Conservation (phyloP, 2,329 filamentous ascomycete species). For the Helminthosporium solani region DNA sequence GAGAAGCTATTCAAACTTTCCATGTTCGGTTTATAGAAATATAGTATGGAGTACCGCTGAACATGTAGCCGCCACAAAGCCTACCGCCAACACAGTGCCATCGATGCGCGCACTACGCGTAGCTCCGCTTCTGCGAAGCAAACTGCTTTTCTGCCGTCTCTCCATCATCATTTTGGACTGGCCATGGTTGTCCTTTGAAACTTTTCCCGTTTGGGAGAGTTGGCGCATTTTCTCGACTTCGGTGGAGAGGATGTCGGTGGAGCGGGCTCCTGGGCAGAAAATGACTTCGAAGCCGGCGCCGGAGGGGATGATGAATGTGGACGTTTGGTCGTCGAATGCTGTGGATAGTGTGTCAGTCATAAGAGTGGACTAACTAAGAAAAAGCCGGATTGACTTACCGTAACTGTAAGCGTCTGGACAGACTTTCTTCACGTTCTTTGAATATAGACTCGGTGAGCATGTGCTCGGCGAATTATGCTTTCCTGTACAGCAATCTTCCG, state of each 20-base stretch:
- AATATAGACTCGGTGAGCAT: slow-evolving; percentile 69
- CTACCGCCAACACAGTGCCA: slow-evolving; percentile 12
- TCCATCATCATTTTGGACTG: slow-evolving; percentile 24
- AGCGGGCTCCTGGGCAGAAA: slow-evolving; percentile 67
- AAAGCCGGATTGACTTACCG: slow-evolving; percentile 51
- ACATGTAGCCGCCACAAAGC: slow-evolving; percentile 8
- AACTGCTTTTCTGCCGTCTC: slow-evolving; percentile 15
- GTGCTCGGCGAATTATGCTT: slow-evolving; percentile 61
- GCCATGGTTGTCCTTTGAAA: slow-evolving; percentile 19
- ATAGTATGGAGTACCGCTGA: slow-evolving; percentile 10
- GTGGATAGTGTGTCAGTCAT: slow-evolving; percentile 2
- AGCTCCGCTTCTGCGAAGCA: slow-evolving; percentile 21
- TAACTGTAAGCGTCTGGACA: slow-evolving; percentile 86
- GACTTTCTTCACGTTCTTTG: slow-evolving; percentile 67
- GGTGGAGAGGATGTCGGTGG: slow-evolving; percentile 50
- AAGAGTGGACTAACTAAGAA: not conserved
- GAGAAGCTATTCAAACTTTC: no score
- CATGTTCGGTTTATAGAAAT: slow-evolving; percentile 7
- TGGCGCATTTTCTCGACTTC: slow-evolving; percentile 38
- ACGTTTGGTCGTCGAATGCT: slow-evolving; percentile 60
- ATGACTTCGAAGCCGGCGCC: slow-evolving; percentile 77
- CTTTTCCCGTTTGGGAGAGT: slow-evolving; percentile 32
- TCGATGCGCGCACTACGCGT: slow-evolving; percentile 14
- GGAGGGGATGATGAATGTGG: slow-evolving; percentile 58
- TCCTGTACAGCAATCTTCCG: slow-evolving; percentile 75